Evolutionary conservation across 1,284 basidiomycete genomes (phyloP).

Genomic region (Sanghuangporus weigelae): DNA sequence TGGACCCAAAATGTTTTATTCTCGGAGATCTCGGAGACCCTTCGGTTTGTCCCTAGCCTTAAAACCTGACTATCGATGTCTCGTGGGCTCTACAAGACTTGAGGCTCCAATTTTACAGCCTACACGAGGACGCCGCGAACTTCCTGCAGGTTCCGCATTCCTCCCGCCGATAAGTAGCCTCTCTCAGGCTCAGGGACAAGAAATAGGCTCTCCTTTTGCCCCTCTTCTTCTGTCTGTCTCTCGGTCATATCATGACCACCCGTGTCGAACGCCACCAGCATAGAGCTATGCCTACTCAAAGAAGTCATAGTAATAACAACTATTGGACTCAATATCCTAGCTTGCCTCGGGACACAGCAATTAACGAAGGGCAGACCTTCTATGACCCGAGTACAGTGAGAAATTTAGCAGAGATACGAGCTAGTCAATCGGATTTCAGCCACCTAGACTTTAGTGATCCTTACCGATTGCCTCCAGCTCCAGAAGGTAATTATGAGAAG

Average conservation of each 20-base stretch:
- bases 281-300: not conserved
- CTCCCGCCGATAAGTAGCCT: not conserved
- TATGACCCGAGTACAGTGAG: not conserved
- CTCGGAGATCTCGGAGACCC: not conserved
- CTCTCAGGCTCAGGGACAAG: not conserved
- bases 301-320: not conserved
- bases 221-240: not conserved
- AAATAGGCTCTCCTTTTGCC: not conserved
- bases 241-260: not conserved
- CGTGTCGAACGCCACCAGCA: not conserved
- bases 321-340: not conserved
- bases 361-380: not conserved
- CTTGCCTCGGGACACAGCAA: not conserved
- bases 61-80: not conserved
- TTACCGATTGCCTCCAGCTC: not conserved
- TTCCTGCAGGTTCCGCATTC: not conserved
- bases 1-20: not conserved
- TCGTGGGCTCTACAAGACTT: not conserved
- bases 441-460: not conserved
- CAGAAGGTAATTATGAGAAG: not conserved
- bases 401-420: not conserved
- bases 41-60: not conserved
- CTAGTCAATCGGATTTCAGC: not conserved
- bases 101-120: not conserved
- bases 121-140: conserved; percentile 4